A percentile compares a stretch with the other conserved stretches of the same genome.
Evolutionary conservation across 495 filamentous ascomycete species (phyloP).

Genomic region (Penicillium ochrochloron): DNA sequence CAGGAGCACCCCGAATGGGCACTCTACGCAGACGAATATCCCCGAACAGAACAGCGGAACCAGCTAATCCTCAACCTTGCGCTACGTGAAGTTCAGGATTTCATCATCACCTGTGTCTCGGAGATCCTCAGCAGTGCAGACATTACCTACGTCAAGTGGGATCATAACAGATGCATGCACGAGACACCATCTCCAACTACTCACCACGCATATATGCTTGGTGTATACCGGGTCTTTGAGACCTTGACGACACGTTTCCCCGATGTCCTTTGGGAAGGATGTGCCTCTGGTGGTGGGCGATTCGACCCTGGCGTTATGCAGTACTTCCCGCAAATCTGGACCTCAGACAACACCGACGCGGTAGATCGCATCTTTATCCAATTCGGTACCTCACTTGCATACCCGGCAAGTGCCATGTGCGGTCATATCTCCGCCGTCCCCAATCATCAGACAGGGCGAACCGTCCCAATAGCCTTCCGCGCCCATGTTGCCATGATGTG

Average conservation of each 20-base stretch:
- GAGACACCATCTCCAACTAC: not conserved
- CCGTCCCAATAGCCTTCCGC: not conserved
- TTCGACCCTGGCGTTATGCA: not conserved
- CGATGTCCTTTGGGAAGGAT: not conserved
- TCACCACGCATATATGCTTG: not conserved
- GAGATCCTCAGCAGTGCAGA: not conserved
- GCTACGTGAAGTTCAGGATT: not conserved
- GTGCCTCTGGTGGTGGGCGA: not conserved
- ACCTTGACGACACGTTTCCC: not conserved
- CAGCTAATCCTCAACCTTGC: not conserved
- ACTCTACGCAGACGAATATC: not conserved
- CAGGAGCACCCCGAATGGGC: not conserved
- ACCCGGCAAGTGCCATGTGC: not conserved
- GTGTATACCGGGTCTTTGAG: not conserved
- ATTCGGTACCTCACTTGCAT: constrained; percentile 1
- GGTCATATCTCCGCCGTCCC: not conserved
- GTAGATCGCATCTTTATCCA: constrained; percentile 1
- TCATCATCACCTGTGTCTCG: not conserved
- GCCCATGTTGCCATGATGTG: not conserved
- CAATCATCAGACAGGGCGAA: not conserved
- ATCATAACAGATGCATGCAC: not conserved
- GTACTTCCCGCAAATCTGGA: not conserved
- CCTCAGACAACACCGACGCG: not conserved
- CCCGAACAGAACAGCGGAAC: not conserved
- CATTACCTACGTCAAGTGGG: not conserved